Percentiles rank a stretch among this genome's conserved stretches.
Evolutionary conservation across 176 grass and related monocot species (phyloP).

Genomic region (Alopecurus myosuroides): DNA sequence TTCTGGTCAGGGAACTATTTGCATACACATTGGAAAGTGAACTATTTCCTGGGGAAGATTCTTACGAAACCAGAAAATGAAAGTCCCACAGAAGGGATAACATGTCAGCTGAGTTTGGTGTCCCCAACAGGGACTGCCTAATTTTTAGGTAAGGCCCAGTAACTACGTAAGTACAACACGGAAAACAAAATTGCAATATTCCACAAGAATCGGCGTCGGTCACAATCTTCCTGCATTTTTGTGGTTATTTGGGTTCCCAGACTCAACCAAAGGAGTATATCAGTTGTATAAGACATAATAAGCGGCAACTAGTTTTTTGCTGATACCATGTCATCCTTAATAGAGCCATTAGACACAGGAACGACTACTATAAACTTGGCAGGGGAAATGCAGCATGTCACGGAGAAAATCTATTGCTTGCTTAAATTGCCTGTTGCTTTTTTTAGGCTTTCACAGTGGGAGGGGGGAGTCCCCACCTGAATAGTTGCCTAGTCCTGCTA

Average conservation of each 20-base stretch:
- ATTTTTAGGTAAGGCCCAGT: not conserved
- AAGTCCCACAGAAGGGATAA: not conserved
- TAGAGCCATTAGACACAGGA: not conserved
- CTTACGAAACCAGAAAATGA: not conserved
- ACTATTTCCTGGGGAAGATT: not conserved
- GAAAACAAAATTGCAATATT: not conserved
- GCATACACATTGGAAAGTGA: not conserved
- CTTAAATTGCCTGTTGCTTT: no score
- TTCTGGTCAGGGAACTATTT: not conserved
- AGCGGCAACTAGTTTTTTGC: not conserved
- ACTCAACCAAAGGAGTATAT: not conserved
- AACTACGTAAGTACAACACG: not conserved
- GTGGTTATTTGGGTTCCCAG: not conserved
- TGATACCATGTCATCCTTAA: not conserved
- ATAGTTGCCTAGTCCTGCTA: not conserved
- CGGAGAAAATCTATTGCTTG: not conserved
- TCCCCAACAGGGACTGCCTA: not conserved
- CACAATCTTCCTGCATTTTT: not conserved
- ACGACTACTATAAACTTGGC: not conserved
- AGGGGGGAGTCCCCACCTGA: no score
- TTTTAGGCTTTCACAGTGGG: no score
- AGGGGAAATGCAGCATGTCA: not conserved
- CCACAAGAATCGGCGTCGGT: not conserved
- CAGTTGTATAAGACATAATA: not conserved
- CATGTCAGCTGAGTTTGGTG: not conserved